Evolutionary conservation across 2,329 filamentous ascomycete genomes (phyloP), one percentile per base, ranked within the genome.

Genomic region (Botrytis byssoidea): DNA sequence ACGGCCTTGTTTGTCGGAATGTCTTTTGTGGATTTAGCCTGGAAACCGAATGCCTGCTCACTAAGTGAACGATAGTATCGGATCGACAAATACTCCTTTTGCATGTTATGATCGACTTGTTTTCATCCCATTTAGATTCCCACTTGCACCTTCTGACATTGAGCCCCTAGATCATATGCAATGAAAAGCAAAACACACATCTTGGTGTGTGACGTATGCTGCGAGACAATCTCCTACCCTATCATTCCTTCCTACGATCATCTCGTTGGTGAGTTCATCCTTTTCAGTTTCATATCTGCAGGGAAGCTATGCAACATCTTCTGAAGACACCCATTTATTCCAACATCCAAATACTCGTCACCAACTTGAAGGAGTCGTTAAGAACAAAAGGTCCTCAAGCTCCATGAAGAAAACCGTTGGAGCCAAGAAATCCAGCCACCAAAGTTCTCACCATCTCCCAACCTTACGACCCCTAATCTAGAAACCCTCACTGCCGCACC

Each of bases 391-490:
- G 18, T 32, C 18, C 29, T n/a, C n/a, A 57, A 57, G 16, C 48
- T 57, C 6, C 25, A 42, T 68, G n/a, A 68, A 68, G 48, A 57
- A 32, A 68, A 57, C 66, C 35, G 48, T 57, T 68, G 37, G 35
- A 42, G 35, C 35, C 10, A 57, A 69, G 25, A 68, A 42, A 32
- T 57, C 18, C 51, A 69, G n/a, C 48, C 66, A 69, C 32, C 35
- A 55, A 42, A 25, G 6, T 32, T 20, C 32, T 29, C 64, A 14
- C 5, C n/a, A 10, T 29, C 35, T 57, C 42, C 37, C 20, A 57
- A 16, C 37, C n/a, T 25, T 32, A 25, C 42, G n/a, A 57, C 46
- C 46, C 44, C 48, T 42, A 40, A 32, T 10, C 66, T 29, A 68
- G 25, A 22, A 55, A 25, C 20, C 40, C 48, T 32, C n/a, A 68